Evolutionary conservation across 176 grass and related monocot species (phyloP).

Genomic region (Zizania latifolia): DNA sequence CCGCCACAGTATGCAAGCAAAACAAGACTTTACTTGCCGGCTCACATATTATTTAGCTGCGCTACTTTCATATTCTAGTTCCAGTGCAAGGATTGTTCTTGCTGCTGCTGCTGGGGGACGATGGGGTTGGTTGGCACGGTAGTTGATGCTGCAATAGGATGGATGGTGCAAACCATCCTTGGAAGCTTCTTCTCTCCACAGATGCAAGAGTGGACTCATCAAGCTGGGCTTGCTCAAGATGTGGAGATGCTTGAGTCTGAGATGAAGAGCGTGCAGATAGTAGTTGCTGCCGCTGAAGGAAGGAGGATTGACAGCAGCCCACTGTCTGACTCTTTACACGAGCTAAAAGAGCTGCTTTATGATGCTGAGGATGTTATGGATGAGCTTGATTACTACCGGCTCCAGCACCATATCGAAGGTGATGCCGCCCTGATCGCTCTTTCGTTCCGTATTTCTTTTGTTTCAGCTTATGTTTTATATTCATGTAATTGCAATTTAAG

Average conservation of each 20-base stretch:
- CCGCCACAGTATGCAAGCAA: too few species aligned
- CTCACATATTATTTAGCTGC: too few species aligned
- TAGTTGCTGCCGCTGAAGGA: neutral
- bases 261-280: neutral
- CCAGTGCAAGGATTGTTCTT: too few species aligned
- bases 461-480: too few species aligned
- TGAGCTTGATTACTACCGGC: conserved; percentile 10
- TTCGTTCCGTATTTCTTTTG: too few species aligned
- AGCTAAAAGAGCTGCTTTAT: neutral
- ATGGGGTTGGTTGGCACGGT: too few species aligned
- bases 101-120: too few species aligned
- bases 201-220: neutral
- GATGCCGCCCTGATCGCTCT: neutral
- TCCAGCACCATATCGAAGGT: neutral
- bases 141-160: too few species aligned
- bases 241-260: rapidly evolving
- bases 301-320: neutral
- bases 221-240: neutral
- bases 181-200: neutral
- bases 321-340: neutral
- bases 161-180: neutral
- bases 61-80: too few species aligned
- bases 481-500: too few species aligned
- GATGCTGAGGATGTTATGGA: neutral
- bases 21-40: too few species aligned